These are phyloP conservation scores for Daldinia bambusicola DNA, from an alignment of 495 filamentous ascomycete species.

Conservation along the genomic window DNA sequence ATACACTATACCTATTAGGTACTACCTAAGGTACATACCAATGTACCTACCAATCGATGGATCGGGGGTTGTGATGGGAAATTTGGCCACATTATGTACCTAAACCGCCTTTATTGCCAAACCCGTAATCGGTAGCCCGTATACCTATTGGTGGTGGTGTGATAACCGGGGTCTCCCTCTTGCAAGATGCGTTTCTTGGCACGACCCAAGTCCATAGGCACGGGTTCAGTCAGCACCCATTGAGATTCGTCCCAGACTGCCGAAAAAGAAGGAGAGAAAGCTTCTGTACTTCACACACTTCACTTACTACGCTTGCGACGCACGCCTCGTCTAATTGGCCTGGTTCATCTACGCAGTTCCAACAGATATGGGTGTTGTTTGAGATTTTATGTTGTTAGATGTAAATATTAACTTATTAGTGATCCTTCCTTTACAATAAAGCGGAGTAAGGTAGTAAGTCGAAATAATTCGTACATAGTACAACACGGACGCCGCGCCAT, in stretches of 20 bases:
- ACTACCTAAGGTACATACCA: too few species aligned
- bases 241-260: conserved; percentile 34
- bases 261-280: conserved; percentile 31
- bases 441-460: conserved; percentile 7
- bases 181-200: conserved; percentile 39
- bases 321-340: not conserved
- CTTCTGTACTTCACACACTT: conserved; percentile 12
- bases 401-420: conserved; percentile 13
- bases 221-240: conserved; percentile 44
- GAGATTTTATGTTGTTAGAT: conserved; percentile 16
- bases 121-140: conserved; percentile 24
- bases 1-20: too few species aligned
- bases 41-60: not conserved
- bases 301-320: not conserved
- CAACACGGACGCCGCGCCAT: conserved; percentile 3
- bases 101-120: conserved; percentile 24
- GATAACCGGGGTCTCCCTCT: conserved; percentile 24
- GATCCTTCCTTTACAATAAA: not conserved
- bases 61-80: not conserved
- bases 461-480: not conserved
- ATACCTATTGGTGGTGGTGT: conserved; percentile 25
- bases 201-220: conserved; percentile 46
- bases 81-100: conserved; percentile 20
- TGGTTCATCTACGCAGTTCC: not conserved
- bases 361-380: conserved; percentile 1